These are phyloP conservation scores for Lentinula guzmanii DNA, from an alignment of 768 basidiomycete species.

Conservation along the genomic window DNA sequence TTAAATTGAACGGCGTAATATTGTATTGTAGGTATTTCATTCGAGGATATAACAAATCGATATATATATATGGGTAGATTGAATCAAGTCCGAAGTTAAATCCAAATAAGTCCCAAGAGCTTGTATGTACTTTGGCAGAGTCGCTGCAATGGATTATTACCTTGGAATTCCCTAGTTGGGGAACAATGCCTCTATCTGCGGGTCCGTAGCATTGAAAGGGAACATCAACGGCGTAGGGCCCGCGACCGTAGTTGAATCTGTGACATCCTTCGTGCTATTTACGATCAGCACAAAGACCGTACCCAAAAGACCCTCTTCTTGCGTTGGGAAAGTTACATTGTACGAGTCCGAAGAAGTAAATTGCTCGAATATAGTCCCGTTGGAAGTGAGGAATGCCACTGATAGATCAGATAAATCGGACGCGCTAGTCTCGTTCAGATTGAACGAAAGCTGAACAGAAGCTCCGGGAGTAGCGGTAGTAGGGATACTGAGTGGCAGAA, in stretches of 20 bases:
- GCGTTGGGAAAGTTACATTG: constrained; percentile 17
- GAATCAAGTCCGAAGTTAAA: too few species aligned
- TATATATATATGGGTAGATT: too few species aligned
- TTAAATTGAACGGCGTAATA: too few species aligned
- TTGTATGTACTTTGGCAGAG: too few species aligned
- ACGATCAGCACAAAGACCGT: constrained; percentile 33
- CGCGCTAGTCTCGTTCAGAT: neutral
- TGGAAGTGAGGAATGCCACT: constrained; percentile 25
- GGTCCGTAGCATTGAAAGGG: constrained; percentile 2
- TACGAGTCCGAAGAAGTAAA: constrained; percentile 12
- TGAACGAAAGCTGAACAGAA: constrained; percentile 12
- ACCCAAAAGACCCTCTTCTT: constrained; percentile 13
- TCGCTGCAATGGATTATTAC: too few species aligned
- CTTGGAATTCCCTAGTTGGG: neutral
- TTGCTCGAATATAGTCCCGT: constrained; percentile 23
- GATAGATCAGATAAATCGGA: constrained; percentile 16
- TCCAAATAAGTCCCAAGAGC: too few species aligned
- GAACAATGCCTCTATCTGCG: neutral
- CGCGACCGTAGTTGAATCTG: constrained; percentile 34
- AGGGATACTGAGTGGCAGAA: constrained; percentile 33
- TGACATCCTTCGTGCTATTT: constrained; percentile 18
- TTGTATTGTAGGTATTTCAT: too few species aligned
- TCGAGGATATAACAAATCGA: too few species aligned
- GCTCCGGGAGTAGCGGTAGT: constrained; percentile 24
- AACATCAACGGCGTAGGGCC: constrained; percentile 22